Evolutionary conservation across 805 yeast genomes (phyloP), one percentile per base, ranked within the genome.

Genomic region (Wickerhamiella nectarea): DNA sequence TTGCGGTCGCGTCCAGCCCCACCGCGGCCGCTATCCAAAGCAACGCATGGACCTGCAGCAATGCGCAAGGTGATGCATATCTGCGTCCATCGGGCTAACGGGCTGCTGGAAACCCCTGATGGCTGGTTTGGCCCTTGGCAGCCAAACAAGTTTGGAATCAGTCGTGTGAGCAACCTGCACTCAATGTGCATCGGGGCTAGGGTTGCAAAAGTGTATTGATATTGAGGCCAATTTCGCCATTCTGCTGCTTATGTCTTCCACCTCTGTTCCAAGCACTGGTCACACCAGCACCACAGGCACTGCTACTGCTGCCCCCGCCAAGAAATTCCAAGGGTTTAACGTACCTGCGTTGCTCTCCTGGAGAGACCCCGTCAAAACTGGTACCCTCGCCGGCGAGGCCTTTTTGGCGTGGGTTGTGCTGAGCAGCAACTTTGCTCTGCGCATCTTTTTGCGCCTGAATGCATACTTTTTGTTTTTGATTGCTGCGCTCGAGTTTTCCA

Each of bases 341-440:
- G 55, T 61, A 36, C 64, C 66, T 10, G 44, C 51, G 34, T 66
- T 82, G 52, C 67, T 83, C 48, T 75, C 84, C 50, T 82, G 93
- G 94, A 66, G 71, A 51, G 68, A 79, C 58, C 91, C 96, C 35
- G 67, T 71, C 50, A 70, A 71, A 58, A 78, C 95, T 41, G 95
- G 80, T 49, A 76, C 78, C 57, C 75, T 80, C 36, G 51, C 59
- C 9, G 62, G 52, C 37, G 57, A 58, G 52, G 41, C 55, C 10
- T 74, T 85, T 53, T 91, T 80, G 36, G 68, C 75, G 28, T 67
- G 79, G 48, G 57, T 83, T 37, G 52, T 58, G 26, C 45, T 59
- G 41, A 49, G 56, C 34, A 52, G 51, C 48, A 55, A 57, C 37
- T 47, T 51, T 38, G 50, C 59, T 34, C 48, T 61, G 46, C 56